Evolutionary conservation across 2,329 filamentous ascomycete species (phyloP).

Genomic region (Arthrocladium fulminans): DNA sequence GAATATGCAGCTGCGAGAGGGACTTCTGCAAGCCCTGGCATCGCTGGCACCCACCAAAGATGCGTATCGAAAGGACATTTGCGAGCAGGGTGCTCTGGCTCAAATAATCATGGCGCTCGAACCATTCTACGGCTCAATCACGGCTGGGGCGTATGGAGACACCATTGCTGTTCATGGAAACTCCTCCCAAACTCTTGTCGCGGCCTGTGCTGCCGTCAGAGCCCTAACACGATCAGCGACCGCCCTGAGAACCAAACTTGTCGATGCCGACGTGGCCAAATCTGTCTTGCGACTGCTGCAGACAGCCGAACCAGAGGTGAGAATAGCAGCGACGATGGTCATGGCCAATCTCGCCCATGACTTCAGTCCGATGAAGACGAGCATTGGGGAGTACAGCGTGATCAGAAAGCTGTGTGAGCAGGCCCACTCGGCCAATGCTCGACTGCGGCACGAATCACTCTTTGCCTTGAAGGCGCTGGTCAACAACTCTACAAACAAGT

Average conservation of each 20-base stretch:
- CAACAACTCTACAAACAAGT: slow-evolving; percentile 57
- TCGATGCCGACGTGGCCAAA: slow-evolving; percentile 72
- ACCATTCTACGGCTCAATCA: slow-evolving; percentile 35
- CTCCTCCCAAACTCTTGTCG: slow-evolving; percentile 66
- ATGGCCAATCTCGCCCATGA: slow-evolving; percentile 80
- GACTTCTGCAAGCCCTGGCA: slow-evolving; percentile 68
- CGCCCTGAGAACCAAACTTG: slow-evolving; percentile 73
- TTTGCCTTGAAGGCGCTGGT: slow-evolving; percentile 94
- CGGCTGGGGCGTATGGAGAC: slow-evolving; percentile 1
- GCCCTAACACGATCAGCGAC: slow-evolving; percentile 78
- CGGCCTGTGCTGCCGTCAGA: slow-evolving; percentile 72
- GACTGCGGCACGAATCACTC: slow-evolving; percentile 71
- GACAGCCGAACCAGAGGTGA: slow-evolving; percentile 67
- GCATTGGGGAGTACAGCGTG: slow-evolving; percentile 64
- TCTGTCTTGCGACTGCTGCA: slow-evolving; percentile 68
- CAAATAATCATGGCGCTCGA: slow-evolving; percentile 78
- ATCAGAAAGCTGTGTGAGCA: slow-evolving; percentile 72
- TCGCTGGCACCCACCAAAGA: slow-evolving; percentile 74
- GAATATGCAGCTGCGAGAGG: slow-evolving; percentile 66
- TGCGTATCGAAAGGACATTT: slow-evolving; percentile 70
- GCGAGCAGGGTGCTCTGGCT: slow-evolving; percentile 69
- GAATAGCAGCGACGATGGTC: slow-evolving; percentile 74
- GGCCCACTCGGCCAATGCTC: slow-evolving; percentile 70
- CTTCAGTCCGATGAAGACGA: slow-evolving; percentile 83
- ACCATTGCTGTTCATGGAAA: slow-evolving; percentile 52